Evolutionary conservation across 75 land plant species (phyloP), one percentile per base, ranked within the genome.

Genomic region (Ceratopteris richardii): DNA sequence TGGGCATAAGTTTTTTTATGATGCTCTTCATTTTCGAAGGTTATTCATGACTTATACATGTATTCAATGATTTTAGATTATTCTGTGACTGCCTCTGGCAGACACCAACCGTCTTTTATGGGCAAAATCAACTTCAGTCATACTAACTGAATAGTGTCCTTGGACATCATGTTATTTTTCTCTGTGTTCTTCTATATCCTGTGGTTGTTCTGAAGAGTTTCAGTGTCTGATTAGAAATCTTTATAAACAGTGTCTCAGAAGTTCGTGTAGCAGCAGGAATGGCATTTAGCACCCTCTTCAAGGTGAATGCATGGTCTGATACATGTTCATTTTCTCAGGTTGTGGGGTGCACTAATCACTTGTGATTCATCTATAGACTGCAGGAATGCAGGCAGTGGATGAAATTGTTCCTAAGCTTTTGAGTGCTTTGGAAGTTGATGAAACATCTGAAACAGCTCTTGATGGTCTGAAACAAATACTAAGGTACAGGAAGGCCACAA

Each of bases 331-430:
- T 2, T 46, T 5, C 17, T 4, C 50, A 46, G 18, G 50, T 18
- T 46, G 14, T 14, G 4, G 3, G 37, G 7, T 33, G 3, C 3
- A 33, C 9, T 33, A 33, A 33, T 33, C 37, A 33, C 37, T 3
- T 33, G 3, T 3, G 9, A 3, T 46, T 5, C 14, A 14, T 46
- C 18, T 54, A 42, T 69, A 95, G 99, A 95, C 89, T 77, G 97
- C 99, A 56, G 99, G 99, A 56, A 75, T 95, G 97, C 99, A 90
- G 82, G 99, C 99, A 29, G 85, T 95, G 72, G 99, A 95, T 82
- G 99, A 95, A 63, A 95, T 95, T 74, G 93, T 95, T 40, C 99
- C 99, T n/a, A 86, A 88, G 0, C 93, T 95, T 57, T 58, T 95
- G 41, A 84, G 80, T 76, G 86, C 99, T 37, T 67, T 95, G 54